These are phyloP conservation scores for Boletus vinaceobasis DNA, from an alignment of 768 basidiomycete species.

Conservation along the genomic window DNA sequence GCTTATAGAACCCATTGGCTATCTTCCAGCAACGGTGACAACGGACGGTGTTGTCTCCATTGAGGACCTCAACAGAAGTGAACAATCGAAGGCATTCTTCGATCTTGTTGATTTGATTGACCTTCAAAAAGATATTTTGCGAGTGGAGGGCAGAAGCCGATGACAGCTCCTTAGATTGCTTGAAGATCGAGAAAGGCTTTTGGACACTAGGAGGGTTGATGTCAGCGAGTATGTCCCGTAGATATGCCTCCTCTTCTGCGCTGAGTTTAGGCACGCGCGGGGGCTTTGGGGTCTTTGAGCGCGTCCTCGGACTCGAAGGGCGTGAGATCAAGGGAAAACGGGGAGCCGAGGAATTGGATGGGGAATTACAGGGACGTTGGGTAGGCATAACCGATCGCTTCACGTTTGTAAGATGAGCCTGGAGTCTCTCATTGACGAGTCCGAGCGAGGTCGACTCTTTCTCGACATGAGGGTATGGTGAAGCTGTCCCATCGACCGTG, in stretches of 20 bases:
- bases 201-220: conserved; percentile 41
- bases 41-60: conserved; percentile 93
- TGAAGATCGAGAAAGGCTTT: conserved; percentile 51
- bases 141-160: conserved; percentile 12
- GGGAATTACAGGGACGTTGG: conserved; percentile 21
- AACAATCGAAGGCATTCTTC: conserved; percentile 86
- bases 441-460: conserved; percentile 21
- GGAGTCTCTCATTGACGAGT: conserved; percentile 26
- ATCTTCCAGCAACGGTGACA: conserved; percentile 95
- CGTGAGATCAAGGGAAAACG: conserved; percentile 26
- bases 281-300: conserved; percentile 36
- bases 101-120: conserved; percentile 25
- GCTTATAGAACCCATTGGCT: conserved; percentile 59
- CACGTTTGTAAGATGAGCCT: conserved; percentile 23
- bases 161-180: conserved; percentile 33
- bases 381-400: conserved; percentile 23
- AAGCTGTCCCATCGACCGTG: background rate
- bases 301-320: conserved; percentile 28
- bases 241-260: conserved; percentile 59
- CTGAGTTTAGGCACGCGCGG: conserved; percentile 54
- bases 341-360: conserved; percentile 15
- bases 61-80: conserved; percentile 88
- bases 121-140: conserved; percentile 28
- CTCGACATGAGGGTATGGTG: conserved; percentile 9
- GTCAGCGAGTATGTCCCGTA: conserved; percentile 67